Conservation (phyloP, 2,329 filamentous ascomycete species). For the Aspergillus arachidicola region DNA sequence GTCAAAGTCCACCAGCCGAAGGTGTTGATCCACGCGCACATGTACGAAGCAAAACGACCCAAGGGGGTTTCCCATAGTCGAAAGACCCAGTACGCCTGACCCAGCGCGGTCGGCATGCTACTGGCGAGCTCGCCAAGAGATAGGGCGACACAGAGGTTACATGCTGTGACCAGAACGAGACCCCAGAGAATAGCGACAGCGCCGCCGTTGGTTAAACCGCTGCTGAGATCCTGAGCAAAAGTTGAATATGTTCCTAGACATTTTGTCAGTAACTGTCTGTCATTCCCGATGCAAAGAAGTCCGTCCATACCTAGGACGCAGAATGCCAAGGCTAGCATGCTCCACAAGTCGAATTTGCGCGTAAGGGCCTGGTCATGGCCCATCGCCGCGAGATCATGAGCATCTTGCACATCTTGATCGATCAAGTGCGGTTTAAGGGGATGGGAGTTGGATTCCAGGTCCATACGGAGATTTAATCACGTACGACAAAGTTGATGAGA, state of each 20-base stretch:
- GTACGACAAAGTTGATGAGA: background rate
- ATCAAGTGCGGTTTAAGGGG: constrained; percentile 32
- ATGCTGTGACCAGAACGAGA: constrained; percentile 64
- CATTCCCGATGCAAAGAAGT: background rate
- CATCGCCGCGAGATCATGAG: constrained; percentile 43
- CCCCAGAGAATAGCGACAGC: constrained; percentile 70
- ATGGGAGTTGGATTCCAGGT: constrained; percentile 29
- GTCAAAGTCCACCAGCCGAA: constrained; percentile 63
- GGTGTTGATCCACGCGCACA: constrained; percentile 63
- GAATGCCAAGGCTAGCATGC: constrained; percentile 61
- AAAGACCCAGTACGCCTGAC: constrained; percentile 62
- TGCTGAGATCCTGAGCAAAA: constrained; percentile 56
- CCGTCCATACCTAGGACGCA: constrained; percentile 50
- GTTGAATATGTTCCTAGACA: constrained; percentile 57
- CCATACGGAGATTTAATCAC: constrained; percentile 24
- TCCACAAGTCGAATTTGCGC: constrained; percentile 57
- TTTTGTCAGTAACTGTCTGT: background rate
- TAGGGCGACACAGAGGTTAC: constrained; percentile 64
- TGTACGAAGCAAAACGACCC: constrained; percentile 57
- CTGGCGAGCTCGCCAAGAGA: constrained; percentile 70
- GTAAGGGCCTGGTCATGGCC: constrained; percentile 48
- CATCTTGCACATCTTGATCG: constrained; percentile 44
- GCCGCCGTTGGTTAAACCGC: constrained; percentile 62
- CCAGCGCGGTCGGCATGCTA: constrained; percentile 62
- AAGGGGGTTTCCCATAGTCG: constrained; percentile 41